These are phyloP conservation scores for Penicillium capsulatum DNA, from an alignment of 2,329 filamentous ascomycete genomes.

Conservation along the genomic window DNA sequence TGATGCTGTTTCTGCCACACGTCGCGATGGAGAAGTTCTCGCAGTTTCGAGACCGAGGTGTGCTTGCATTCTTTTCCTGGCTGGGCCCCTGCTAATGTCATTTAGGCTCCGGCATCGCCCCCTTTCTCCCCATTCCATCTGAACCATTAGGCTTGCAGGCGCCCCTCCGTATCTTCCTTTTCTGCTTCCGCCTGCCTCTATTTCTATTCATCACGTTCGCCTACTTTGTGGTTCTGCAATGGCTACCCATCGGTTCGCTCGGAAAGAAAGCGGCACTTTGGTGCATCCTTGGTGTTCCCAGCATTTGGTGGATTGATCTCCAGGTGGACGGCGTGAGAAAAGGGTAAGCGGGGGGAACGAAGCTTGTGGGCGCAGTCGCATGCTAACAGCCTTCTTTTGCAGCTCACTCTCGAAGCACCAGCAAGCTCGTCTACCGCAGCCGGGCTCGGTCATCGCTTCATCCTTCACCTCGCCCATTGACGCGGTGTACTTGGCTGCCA, in stretches of 20 bases:
- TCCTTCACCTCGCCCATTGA: slow-evolving; percentile 93
- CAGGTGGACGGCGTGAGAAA: slow-evolving; percentile 95
- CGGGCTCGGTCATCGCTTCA: slow-evolving; percentile 77
- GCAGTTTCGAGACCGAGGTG: slow-evolving; percentile 86
- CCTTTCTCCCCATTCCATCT: slow-evolving; percentile 79
- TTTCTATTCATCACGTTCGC: slow-evolving; percentile 63
- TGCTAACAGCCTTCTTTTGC: neutral
- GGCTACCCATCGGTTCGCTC: slow-evolving; percentile 66
- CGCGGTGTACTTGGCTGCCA: slow-evolving; percentile 85
- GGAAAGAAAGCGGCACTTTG: slow-evolving; percentile 81
- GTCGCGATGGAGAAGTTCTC: slow-evolving; percentile 90
- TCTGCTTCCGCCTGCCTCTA: slow-evolving; percentile 73
- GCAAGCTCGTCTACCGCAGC: slow-evolving; percentile 68
- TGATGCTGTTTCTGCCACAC: neutral
- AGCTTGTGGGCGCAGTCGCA: neutral
- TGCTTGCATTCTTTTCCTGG: neutral
- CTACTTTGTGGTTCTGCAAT: slow-evolving; percentile 80
- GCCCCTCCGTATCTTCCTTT: slow-evolving; percentile 66
- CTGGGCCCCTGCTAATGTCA: too few relatives aligned
- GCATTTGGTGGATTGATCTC: slow-evolving; percentile 98
- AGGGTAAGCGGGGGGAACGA: slow-evolving; percentile 52
- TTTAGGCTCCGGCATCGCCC: slow-evolving; percentile 93
- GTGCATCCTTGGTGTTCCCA: slow-evolving; percentile 80
- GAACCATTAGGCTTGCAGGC: slow-evolving; percentile 60
- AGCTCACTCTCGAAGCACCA: slow-evolving; percentile 69